Conservation (phyloP, 2,329 filamentous ascomycete genomes). For the Talaromyces amestolkiae region DNA sequence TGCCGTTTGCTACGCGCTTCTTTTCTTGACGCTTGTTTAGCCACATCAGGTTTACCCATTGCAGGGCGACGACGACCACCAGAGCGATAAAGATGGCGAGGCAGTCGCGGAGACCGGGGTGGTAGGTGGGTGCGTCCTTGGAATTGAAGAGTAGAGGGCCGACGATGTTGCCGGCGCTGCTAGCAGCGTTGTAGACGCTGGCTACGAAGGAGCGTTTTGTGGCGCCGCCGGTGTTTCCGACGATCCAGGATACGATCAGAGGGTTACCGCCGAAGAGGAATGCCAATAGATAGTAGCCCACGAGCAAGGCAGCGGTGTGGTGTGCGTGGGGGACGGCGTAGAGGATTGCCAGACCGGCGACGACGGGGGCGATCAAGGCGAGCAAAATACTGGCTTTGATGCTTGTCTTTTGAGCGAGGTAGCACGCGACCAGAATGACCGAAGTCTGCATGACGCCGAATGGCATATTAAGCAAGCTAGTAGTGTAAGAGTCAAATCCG, state of each 20-base stretch:
- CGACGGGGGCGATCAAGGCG: constrained; percentile 56
- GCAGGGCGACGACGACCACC: constrained; percentile 52
- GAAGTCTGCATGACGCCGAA: constrained; percentile 62
- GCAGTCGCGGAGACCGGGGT: constrained; percentile 56
- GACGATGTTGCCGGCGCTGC: constrained; percentile 64
- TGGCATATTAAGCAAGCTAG: constrained; percentile 64
- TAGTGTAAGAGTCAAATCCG: constrained; percentile 57
- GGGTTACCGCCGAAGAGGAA: constrained; percentile 67
- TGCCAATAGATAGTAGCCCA: constrained; percentile 63
- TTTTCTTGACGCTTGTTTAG: constrained; percentile 55
- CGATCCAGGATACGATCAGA: constrained; percentile 65
- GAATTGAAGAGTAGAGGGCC: constrained; percentile 62
- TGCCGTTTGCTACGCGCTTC: constrained; percentile 58
- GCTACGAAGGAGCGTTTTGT: constrained; percentile 67
- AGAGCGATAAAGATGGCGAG: constrained; percentile 48
- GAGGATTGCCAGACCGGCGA: constrained; percentile 57
- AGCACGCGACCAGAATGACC: constrained; percentile 59
- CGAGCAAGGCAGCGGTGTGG: constrained; percentile 52
- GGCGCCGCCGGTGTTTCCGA: constrained; percentile 65
- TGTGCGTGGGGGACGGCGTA: constrained; percentile 50
- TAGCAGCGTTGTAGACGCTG: constrained; percentile 62
- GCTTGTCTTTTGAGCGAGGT: constrained; percentile 55
- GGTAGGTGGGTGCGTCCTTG: constrained; percentile 58
- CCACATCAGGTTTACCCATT: constrained; percentile 55
- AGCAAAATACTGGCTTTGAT: constrained; percentile 58